Evolutionary conservation across 352 stramenopile genomes (phyloP), one percentile per base, ranked within the genome.

Genomic region (Phytophthora quininea): DNA sequence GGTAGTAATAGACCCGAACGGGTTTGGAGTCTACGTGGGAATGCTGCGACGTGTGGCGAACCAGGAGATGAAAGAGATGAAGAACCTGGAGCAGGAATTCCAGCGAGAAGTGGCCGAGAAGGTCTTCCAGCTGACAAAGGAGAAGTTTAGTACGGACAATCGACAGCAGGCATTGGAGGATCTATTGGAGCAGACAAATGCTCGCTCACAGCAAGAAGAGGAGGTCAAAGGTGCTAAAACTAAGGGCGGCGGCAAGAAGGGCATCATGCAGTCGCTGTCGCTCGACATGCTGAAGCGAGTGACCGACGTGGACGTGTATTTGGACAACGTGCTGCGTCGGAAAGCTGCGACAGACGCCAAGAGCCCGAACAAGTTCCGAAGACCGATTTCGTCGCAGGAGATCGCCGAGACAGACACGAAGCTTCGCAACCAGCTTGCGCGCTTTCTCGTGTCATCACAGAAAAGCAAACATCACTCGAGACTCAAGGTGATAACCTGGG

Each of bases 91-190:
- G 50, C 74, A 91, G 15, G 86, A 96, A 42, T 94, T 96, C 69
- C 82, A 93, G 59, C 80, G 84, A 10, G 86, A 82, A 47, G 86
- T 96, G 38, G 84, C 86, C 0, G 81, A 91, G 55, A 85, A 84
- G 33, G 84, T 94, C 14, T 96, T 96, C 67, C 79, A 92, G 51
- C 64, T 96, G 3, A 91, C 88, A 4, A 92, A 96, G 62, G 80
- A 92, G 32, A 93, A 94, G 45, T 96, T 95, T 62, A 93, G 84
- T 54, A 71, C 83, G 31, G 86, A 91, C 10, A 96, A 95, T 69
- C 80, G 86, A 14, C 76, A 92, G 62, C 74, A 82, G 24, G 88
- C 88, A 30, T 71, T 96, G 3, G 73, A 89, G 6, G 80, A 93
- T 4, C 40, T 92, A 35, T 66, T 93, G 11, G 38, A 79, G 56